Base-by-base conservation (phyloP, 73 alveolate species). In the Urostyla sp. region DNA sequence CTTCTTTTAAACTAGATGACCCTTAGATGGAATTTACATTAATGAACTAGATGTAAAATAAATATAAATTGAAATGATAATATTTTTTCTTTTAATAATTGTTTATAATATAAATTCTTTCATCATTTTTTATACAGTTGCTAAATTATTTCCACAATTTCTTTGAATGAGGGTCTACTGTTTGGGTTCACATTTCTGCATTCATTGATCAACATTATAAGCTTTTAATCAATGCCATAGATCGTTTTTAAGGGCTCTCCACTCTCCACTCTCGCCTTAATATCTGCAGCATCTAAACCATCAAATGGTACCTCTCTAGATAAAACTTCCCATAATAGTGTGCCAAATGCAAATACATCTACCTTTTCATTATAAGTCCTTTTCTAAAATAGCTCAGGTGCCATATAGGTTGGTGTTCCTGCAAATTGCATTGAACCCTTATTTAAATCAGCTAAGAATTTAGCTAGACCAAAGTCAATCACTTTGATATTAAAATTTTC, bases 331-430 rank as follows among this genome's bases (percentile, higher is more conserved):
- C 99, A 97, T 13, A 97, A 63, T n/a, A 94, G 89, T 23, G 99
- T 94, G 23, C 99, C 99, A 80, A 82, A 97, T 10, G 99, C 99
- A 76, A 95, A 97, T 13, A 97, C 96, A 87, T 97, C 99, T 16
- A 97, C 98, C 69, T 91, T 93, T 45, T 95, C 98, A 79, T 92
- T 98, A 77, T 97, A 97, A 52, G 88, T 82, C 81, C 94, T 87
- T 78, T 96, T 97, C 75, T 90, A 89, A 84, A 91, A 97, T 36
- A 95, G 88, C 84, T 97, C 99, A 2, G 99, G 99, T 1, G 99
- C 99, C 99, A 97, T 97, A 88, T 97, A 97, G 28, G 99, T 83
- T 15, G 99, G 99, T 0, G 99, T 97, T 5, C 99, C 99, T 27
- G 99, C 91, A 67, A 92, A 97, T 88, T 97, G 96, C 89, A 94